Evolutionary conservation across 2,329 filamentous ascomycete species (phyloP).

Genomic region (Thermomyces lanuginosus): DNA sequence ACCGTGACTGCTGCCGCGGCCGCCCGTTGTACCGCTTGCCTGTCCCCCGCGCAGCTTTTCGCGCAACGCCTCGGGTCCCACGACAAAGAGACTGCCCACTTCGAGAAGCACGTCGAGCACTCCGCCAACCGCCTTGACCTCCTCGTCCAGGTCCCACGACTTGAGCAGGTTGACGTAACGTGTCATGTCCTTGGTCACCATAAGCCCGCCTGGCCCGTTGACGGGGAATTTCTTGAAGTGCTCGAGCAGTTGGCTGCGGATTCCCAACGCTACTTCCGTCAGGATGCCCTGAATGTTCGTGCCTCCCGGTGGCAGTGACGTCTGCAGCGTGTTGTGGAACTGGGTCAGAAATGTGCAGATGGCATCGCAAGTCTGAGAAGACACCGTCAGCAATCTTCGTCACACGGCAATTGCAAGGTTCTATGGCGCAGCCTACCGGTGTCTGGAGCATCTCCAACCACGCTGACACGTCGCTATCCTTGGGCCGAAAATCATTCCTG

Average conservation of each 20-base stretch:
- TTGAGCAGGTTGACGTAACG: conserved; percentile 78
- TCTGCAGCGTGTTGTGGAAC: conserved; percentile 45
- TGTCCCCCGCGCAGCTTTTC: conserved; percentile 51
- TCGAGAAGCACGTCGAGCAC: conserved; percentile 77
- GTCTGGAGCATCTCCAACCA: conserved; percentile 67
- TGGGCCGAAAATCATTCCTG: conserved; percentile 80
- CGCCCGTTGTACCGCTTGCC: conserved; percentile 25
- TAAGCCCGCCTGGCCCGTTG: conserved; percentile 80
- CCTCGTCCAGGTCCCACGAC: conserved; percentile 59
- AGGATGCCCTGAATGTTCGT: conserved; percentile 70
- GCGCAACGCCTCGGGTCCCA: conserved; percentile 61
- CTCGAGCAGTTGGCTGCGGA: conserved; percentile 66
- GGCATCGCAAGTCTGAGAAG: conserved; percentile 49
- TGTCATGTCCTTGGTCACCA: conserved; percentile 91
- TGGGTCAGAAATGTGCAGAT: conserved; percentile 67
- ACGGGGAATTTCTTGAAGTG: conserved; percentile 92
- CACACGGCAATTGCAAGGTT: not conserved
- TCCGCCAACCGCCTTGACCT: conserved; percentile 32
- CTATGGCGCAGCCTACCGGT: conserved; percentile 24
- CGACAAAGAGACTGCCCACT: conserved; percentile 89
- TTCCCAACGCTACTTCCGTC: conserved; percentile 64
- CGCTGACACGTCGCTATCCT: conserved; percentile 47
- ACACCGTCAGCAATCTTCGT: conserved; percentile 5
- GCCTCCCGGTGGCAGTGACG: conserved; percentile 47
- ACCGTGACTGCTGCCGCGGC: conserved; percentile 8